phyloP scores from a whole-genome alignment of 345 rosid species.

The Crucihimalaya himalaica region DNA sequence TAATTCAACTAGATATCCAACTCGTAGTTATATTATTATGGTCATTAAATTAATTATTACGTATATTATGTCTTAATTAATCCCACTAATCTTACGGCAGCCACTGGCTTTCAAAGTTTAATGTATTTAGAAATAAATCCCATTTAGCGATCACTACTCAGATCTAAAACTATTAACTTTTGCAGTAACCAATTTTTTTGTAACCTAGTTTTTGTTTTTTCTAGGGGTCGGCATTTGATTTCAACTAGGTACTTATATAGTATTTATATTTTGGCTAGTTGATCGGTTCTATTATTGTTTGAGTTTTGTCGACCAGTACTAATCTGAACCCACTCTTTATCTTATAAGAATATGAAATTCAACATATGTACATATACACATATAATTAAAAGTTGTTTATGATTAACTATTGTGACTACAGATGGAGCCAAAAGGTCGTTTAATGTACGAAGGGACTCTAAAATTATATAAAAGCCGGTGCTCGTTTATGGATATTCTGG shows the following conservation, averaged over 20 bases:
- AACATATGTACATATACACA: neutral
- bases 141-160: slow-evolving; percentile 14
- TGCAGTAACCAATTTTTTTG: slow-evolving; percentile 1
- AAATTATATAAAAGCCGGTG: neutral
- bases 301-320: neutral
- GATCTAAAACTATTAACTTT: neutral
- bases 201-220: neutral
- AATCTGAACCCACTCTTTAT: neutral
- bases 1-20: slow-evolving; percentile 32
- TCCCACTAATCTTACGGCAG: slow-evolving; percentile 28
- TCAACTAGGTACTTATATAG: neutral
- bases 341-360: neutral
- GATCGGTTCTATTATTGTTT: neutral
- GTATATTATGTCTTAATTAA: neutral
- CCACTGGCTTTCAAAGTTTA: slow-evolving; percentile 18
- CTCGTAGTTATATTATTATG: slow-evolving; percentile 20
- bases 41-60: slow-evolving; percentile 4
- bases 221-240: neutral
- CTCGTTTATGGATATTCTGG: slow-evolving; percentile 7
- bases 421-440: slow-evolving; percentile 17
- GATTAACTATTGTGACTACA: slow-evolving; percentile 16
- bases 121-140: slow-evolving; percentile 7
- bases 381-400: neutral
- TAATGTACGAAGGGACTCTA: neutral
- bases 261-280: neutral